A percentile compares a stretch with the other conserved stretches of the same genome.
These are phyloP conservation scores for Penicillium sp. DNA, from an alignment of 2,329 filamentous ascomycete species.

Conservation along the genomic window DNA sequence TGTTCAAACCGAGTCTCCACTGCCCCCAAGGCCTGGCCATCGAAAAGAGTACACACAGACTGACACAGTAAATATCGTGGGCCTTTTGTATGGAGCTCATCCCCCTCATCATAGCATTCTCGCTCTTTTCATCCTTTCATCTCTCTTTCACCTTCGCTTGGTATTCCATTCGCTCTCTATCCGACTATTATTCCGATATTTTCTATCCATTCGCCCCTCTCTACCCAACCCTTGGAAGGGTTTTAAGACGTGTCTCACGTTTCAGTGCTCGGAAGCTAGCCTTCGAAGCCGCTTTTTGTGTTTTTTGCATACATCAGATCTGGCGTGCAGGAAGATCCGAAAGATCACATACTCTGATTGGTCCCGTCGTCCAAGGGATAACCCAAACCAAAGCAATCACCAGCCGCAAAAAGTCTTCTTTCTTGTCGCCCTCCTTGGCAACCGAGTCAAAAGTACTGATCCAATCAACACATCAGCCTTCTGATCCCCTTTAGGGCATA, in stretches of 20 bases:
- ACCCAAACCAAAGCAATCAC: background rate
- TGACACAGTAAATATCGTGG: background rate
- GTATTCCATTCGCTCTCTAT: background rate
- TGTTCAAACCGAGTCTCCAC: slow-evolving; percentile 2
- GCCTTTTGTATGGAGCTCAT: slow-evolving; percentile 5
- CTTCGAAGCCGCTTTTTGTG: slow-evolving; percentile 3
- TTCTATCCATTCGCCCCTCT: background rate
- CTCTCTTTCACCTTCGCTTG: background rate
- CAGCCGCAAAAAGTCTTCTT: slow-evolving; percentile 6
- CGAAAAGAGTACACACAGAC: background rate
- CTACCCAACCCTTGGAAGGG: slow-evolving; percentile 1
- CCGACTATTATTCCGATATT: background rate
- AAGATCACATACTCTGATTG: slow-evolving; percentile 7
- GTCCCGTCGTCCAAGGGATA: slow-evolving; percentile 7
- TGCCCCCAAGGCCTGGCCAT: background rate
- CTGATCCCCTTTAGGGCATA: slow-evolving; percentile 3
- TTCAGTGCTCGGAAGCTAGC: slow-evolving; percentile 5
- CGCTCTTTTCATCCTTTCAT: background rate
- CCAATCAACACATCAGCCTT: slow-evolving; percentile 5
- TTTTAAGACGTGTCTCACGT: slow-evolving; percentile 14
- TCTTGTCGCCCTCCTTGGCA: slow-evolving; percentile 4
- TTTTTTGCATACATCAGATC: slow-evolving; percentile 15
- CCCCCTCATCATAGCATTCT: background rate
- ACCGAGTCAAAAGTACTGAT: slow-evolving; percentile 6
- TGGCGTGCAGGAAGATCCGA: slow-evolving; percentile 11